A percentile compares a stretch with the other conserved stretches of the same genome.
These are phyloP conservation scores for Penicillium sp. DNA, from an alignment of 2,329 filamentous ascomycete genomes.

Conservation along the genomic window DNA sequence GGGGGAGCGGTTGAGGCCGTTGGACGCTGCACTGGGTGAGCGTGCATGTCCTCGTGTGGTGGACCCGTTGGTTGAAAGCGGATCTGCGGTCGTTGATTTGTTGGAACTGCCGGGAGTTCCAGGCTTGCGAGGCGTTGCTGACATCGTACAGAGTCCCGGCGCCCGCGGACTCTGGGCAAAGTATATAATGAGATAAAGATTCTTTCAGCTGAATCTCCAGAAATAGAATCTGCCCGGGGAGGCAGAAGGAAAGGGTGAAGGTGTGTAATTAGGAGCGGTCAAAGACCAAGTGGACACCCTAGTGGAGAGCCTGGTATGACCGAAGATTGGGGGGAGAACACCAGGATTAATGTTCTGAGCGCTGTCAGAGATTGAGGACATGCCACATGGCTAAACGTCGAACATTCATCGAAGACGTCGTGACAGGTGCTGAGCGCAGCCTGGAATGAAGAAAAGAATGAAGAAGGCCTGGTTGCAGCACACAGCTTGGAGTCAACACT, in stretches of 20 bases:
- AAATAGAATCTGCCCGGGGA: no score
- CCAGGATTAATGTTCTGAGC: constrained; percentile 18
- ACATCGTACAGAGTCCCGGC: constrained; percentile 36
- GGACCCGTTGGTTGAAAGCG: constrained; percentile 34
- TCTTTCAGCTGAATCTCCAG: constrained; percentile 1
- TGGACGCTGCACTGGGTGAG: constrained; percentile 50
- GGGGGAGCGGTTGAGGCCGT: constrained; percentile 57
- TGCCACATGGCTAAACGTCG: constrained; percentile 25
- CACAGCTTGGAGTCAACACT: no score
- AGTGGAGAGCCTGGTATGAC: constrained; percentile 22
- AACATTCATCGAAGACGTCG: constrained; percentile 18
- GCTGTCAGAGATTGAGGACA: constrained; percentile 24
- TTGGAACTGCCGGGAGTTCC: constrained; percentile 33
- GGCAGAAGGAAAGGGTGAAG: constrained; percentile 11
- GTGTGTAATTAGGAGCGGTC: constrained; percentile 24
- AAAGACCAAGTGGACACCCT: constrained; percentile 24
- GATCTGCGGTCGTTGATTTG: constrained; percentile 33
- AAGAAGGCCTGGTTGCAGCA: constrained; percentile 19
- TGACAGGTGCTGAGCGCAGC: constrained; percentile 8
- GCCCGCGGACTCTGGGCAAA: constrained; percentile 11
- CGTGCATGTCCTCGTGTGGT: constrained; percentile 42
- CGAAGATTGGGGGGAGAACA: constrained; percentile 4
- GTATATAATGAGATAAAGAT: constrained; percentile 14
- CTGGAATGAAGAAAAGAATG: constrained; percentile 17
- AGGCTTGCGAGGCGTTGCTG: constrained; percentile 45